Percentiles rank a stretch among this genome's conserved stretches.
These are phyloP conservation scores for Claviceps sp. DNA, from an alignment of 2,329 filamentous ascomycete genomes.

Conservation along the genomic window DNA sequence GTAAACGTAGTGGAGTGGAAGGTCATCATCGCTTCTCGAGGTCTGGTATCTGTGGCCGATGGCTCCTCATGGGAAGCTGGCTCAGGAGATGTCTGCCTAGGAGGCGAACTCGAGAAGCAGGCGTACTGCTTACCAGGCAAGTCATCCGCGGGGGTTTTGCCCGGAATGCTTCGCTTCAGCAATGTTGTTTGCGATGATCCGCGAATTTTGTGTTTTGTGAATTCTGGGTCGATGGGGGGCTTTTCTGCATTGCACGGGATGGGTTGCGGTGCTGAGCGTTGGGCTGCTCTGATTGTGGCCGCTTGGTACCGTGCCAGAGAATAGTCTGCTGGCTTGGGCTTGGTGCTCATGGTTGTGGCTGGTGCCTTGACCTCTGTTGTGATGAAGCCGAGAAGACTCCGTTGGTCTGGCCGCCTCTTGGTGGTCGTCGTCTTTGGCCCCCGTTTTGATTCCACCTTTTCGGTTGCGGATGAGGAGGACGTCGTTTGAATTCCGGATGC, in stretches of 20 bases:
- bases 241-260: conserved; percentile 5
- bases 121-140: conserved; percentile 33
- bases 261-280: conserved; percentile 4
- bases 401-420: conserved; percentile 25
- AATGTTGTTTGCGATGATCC: conserved; percentile 18
- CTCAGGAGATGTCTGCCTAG: conserved; percentile 15
- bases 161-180: conserved; percentile 16
- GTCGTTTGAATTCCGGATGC: conserved; percentile 10
- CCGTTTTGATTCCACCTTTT: conserved; percentile 9
- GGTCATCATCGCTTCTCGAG: conserved; percentile 23
- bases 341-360: conserved; percentile 2
- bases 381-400: conserved; percentile 29
- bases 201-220: conserved; percentile 29
- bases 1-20: conserved; percentile 40
- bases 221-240: conserved; percentile 16
- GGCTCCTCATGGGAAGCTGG: conserved; percentile 10
- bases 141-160: conserved; percentile 12
- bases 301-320: conserved; percentile 15
- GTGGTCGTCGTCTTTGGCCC: conserved; percentile 14
- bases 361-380: conserved; percentile 11
- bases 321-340: conserved; percentile 8
- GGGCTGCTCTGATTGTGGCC: conserved; percentile 11
- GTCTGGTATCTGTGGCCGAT: conserved; percentile 14
- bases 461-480: conserved; percentile 3
- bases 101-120: conserved; percentile 46